Evolutionary conservation across 2,329 filamentous ascomycete genomes (phyloP).

Genomic region (Aspergillus sp.): DNA sequence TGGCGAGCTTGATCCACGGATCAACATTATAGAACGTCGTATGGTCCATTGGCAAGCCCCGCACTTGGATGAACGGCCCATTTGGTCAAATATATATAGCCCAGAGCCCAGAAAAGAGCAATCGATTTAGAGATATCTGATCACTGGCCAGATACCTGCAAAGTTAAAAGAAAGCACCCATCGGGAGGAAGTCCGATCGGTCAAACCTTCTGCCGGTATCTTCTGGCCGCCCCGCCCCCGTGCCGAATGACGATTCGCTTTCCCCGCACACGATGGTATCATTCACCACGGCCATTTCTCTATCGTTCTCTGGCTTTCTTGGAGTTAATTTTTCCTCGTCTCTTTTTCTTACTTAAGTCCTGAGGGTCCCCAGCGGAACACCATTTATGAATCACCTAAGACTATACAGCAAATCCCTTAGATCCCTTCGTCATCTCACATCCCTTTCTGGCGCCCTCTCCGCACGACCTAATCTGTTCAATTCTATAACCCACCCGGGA

Average conservation of each 20-base stretch:
- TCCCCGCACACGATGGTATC: constrained; percentile 13
- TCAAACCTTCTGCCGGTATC: constrained; percentile 12
- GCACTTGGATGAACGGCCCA: too few relatives aligned
- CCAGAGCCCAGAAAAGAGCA: too few relatives aligned
- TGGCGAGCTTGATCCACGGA: too few relatives aligned
- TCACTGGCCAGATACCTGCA: too few relatives aligned
- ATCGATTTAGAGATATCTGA: too few relatives aligned
- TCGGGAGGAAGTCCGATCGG: constrained; percentile 15
- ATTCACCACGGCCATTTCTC: neutral
- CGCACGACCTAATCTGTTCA: constrained; percentile 14
- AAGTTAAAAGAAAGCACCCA: neutral
- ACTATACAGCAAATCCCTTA: constrained; percentile 17
- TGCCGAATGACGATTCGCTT: constrained; percentile 9
- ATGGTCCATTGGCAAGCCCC: too few relatives aligned
- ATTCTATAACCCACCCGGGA: constrained; percentile 12
- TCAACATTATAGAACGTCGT: too few relatives aligned
- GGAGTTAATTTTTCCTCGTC: constrained; percentile 3
- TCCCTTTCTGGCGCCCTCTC: constrained; percentile 8
- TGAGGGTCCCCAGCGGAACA: neutral
- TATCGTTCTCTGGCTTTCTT: constrained; percentile 4
- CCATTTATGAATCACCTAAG: constrained; percentile 24
- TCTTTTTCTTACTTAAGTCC: neutral
- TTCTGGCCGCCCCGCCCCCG: neutral
- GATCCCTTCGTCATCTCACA: constrained; percentile 15
- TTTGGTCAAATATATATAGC: too few relatives aligned